Evolutionary conservation across 352 stramenopile genomes (phyloP).

Genomic region (Pythium graminicola): DNA sequence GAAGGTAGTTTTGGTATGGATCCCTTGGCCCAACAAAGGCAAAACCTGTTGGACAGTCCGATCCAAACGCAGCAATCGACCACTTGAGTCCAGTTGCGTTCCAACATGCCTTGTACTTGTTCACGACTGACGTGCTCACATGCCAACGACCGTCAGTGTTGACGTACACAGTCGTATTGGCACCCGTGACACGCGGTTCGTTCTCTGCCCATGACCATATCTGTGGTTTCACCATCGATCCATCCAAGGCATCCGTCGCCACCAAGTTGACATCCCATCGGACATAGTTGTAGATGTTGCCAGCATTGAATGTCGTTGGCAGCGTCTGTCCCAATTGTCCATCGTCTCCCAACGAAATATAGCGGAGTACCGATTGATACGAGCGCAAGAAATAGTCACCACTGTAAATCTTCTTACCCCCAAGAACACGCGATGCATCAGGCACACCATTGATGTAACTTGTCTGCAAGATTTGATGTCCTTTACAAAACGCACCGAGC

Average conservation of each 20-base stretch:
- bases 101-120: slow-evolving; percentile 39
- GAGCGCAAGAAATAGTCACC: slow-evolving; percentile 39
- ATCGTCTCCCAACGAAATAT: slow-evolving; percentile 36
- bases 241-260: slow-evolving; percentile 36
- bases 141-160: slow-evolving; percentile 31
- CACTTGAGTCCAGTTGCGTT: slow-evolving; percentile 29
- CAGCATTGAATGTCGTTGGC: slow-evolving; percentile 28
- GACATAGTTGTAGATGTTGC: slow-evolving; percentile 42
- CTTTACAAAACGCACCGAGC: slow-evolving; percentile 34
- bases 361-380: slow-evolving; percentile 40
- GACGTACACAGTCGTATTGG: slow-evolving; percentile 28
- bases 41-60: slow-evolving; percentile 24
- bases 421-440: slow-evolving; percentile 28
- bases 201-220: slow-evolving; percentile 52
- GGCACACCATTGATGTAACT: slow-evolving; percentile 36
- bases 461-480: slow-evolving; percentile 30
- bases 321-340: slow-evolving; percentile 23
- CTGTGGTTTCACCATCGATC: slow-evolving; percentile 41
- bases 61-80: slow-evolving; percentile 26
- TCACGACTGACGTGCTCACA: slow-evolving; percentile 18
- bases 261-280: slow-evolving; percentile 54
- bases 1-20: slow-evolving; percentile 48
- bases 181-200: slow-evolving; percentile 30
- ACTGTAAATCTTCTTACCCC: slow-evolving; percentile 42
- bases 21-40: slow-evolving; percentile 30